Percentiles rank a stretch among this genome's conserved stretches.
phyloP scores from a whole-genome alignment of 306 rosid species.

The Fragaria vesca region DNA sequence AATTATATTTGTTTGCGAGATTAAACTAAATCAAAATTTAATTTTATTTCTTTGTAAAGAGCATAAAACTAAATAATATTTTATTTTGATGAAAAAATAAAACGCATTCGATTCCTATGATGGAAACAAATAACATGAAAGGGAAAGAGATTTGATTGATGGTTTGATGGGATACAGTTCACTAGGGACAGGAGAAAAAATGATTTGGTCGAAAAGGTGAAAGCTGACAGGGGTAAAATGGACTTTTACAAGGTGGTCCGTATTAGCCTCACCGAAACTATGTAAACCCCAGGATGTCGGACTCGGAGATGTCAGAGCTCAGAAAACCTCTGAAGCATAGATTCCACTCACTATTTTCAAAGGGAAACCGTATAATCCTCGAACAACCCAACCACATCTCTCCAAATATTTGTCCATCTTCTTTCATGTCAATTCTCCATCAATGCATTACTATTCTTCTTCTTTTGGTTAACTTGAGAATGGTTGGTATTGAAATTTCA shows the following conservation, averaged over 20 bases:
- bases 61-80: no score
- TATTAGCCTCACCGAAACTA: background rate
- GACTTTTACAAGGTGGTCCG: background rate
- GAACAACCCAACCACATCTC: background rate
- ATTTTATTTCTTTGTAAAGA: no score
- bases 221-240: background rate
- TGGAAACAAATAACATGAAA: background rate
- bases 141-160: background rate
- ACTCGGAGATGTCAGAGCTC: background rate
- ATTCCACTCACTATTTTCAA: background rate
- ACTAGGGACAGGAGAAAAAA: background rate
- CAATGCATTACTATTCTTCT: background rate
- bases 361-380: slow-evolving; percentile 4
- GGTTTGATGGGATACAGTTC: slow-evolving; percentile 1
- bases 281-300: slow-evolving; percentile 6
- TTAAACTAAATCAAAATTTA: no score
- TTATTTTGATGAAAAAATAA: no score
- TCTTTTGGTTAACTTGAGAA: background rate
- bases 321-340: background rate
- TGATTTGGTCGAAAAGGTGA: background rate
- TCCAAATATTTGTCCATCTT: background rate
- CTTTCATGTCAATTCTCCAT: no score
- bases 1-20: no score
- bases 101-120: background rate
- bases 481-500: background rate